A percentile compares a stretch with the other conserved stretches of the same genome.
phyloP scores from a whole-genome alignment of 1,284 basidiomycete species.

The Trametes sp. region DNA sequence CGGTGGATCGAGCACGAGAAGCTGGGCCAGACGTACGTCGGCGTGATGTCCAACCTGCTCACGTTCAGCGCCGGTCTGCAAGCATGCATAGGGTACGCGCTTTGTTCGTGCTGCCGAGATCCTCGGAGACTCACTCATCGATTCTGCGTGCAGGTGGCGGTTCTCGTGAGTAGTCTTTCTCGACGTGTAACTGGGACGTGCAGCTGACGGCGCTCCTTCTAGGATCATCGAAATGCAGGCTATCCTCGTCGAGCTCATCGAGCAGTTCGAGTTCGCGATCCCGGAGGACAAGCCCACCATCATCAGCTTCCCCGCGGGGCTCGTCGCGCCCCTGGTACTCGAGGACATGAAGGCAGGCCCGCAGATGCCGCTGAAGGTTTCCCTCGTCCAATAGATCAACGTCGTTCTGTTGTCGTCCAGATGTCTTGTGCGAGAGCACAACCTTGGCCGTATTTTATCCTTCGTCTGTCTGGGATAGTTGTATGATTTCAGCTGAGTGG shows the following conservation, averaged over 20 bases:
- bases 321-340: conserved; percentile 56
- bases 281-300: conserved; percentile 45
- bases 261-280: conserved; percentile 55
- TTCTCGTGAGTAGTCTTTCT: conserved; percentile 47
- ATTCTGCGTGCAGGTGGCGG: conserved; percentile 45
- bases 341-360: conserved; percentile 52
- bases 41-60: conserved; percentile 60
- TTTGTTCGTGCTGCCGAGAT: not conserved
- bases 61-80: conserved; percentile 33
- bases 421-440: no score
- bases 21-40: conserved; percentile 52
- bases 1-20: conserved; percentile 54
- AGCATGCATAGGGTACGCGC: conserved; percentile 32
- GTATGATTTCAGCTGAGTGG: no score
- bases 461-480: no score
- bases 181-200: not conserved
- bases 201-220: not conserved
- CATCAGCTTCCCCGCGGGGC: conserved; percentile 48
- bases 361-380: conserved; percentile 31
- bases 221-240: conserved; percentile 58
- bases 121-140: not conserved
- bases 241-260: conserved; percentile 56
- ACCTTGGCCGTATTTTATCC: no score
- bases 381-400: conserved; percentile 20
- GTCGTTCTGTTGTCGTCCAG: not conserved